These are phyloP conservation scores for Trifolium repens DNA, from an alignment of 306 rosid genomes.

Conservation along the genomic window DNA sequence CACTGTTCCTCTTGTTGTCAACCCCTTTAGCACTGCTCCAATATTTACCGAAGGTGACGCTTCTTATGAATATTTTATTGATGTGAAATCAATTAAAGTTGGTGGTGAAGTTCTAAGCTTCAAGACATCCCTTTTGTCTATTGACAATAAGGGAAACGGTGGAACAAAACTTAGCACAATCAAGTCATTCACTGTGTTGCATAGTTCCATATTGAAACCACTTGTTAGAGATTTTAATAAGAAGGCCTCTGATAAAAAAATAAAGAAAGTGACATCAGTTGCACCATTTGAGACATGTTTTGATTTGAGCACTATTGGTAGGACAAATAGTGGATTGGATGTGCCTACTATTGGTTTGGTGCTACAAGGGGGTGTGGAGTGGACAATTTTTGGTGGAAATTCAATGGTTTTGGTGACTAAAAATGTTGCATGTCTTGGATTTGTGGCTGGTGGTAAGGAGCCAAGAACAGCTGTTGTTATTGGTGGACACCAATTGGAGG, in stretches of 20 bases:
- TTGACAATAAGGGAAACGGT: slow-evolving; percentile 41
- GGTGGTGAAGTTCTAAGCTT: slow-evolving; percentile 36
- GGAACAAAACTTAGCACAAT: slow-evolving; percentile 47
- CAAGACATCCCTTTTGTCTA: slow-evolving; percentile 31
- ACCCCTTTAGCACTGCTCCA: slow-evolving; percentile 43
- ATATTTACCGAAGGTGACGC: slow-evolving; percentile 27
- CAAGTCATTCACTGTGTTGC: slow-evolving; percentile 29
- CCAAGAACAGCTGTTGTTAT: slow-evolving; percentile 39
- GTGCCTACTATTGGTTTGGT: slow-evolving; percentile 43
- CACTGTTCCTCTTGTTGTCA: slow-evolving; percentile 32
- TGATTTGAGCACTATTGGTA: slow-evolving; percentile 27
- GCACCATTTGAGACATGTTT: slow-evolving; percentile 48
- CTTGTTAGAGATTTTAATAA: slow-evolving; percentile 45
- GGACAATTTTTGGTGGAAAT: slow-evolving; percentile 45
- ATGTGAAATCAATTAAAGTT: slow-evolving; percentile 39
- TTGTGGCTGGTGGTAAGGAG: slow-evolving; percentile 42
- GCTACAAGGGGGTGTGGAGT: slow-evolving; percentile 16
- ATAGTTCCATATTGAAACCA: slow-evolving; percentile 40
- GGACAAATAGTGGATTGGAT: slow-evolving; percentile 19
- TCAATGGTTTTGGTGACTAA: slow-evolving; percentile 45
- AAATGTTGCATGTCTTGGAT: slow-evolving; percentile 42
- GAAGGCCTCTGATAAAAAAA: slow-evolving; percentile 40
- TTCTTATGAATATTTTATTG: slow-evolving; percentile 42
- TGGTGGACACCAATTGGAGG: slow-evolving; percentile 41
- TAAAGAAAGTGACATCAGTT: slow-evolving; percentile 34